These are phyloP conservation scores for Xerocomus minutiporus DNA, from an alignment of 1,284 basidiomycete genomes.

Conservation along the genomic window DNA sequence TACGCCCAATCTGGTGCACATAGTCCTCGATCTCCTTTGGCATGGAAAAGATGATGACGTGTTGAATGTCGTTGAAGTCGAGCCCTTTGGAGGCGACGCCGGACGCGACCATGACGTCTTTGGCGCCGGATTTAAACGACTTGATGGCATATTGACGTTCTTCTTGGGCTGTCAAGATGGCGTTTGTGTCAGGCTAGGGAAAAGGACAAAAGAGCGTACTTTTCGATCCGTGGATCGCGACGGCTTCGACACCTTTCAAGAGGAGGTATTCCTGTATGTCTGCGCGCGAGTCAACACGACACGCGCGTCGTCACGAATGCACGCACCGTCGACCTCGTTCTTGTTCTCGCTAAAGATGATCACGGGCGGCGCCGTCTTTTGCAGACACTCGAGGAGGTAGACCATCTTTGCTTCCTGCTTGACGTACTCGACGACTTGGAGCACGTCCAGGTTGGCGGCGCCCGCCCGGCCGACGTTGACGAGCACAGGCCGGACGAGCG, in stretches of 20 bases:
- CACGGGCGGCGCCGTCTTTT: slow-evolving; percentile 97
- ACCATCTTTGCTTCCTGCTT: slow-evolving; percentile 99
- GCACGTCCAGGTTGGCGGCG: slow-evolving; percentile 93
- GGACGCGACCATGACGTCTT: slow-evolving; percentile 99
- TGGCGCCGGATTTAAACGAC: slow-evolving; percentile 93
- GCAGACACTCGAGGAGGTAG: slow-evolving; percentile 93
- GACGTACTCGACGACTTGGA: slow-evolving; percentile 98
- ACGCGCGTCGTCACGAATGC: slow-evolving; percentile 16
- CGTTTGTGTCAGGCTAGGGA: too few species aligned
- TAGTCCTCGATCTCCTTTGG: slow-evolving; percentile 99
- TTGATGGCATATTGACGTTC: slow-evolving; percentile 99
- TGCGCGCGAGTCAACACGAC: slow-evolving; percentile 29
- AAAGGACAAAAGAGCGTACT: slow-evolving; percentile 44
- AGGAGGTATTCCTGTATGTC: slow-evolving; percentile 98
- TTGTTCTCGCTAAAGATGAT: slow-evolving; percentile 99
- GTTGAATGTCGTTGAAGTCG: slow-evolving; percentile 98
- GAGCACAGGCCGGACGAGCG: slow-evolving; percentile 86
- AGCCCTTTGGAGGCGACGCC: slow-evolving; percentile 97
- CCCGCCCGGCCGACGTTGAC: slow-evolving; percentile 98
- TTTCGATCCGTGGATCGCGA: slow-evolving; percentile 97
- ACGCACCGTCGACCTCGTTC: slow-evolving; percentile 92
- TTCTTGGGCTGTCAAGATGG: slow-evolving; percentile 72
- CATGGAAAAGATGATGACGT: slow-evolving; percentile 98
- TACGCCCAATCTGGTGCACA: slow-evolving; percentile 97
- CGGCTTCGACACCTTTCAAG: slow-evolving; percentile 96